Evolutionary conservation across 1,284 basidiomycete species (phyloP), one percentile per base, ranked within the genome.

Genomic region (Apiotrichum mycotoxinovorans): DNA sequence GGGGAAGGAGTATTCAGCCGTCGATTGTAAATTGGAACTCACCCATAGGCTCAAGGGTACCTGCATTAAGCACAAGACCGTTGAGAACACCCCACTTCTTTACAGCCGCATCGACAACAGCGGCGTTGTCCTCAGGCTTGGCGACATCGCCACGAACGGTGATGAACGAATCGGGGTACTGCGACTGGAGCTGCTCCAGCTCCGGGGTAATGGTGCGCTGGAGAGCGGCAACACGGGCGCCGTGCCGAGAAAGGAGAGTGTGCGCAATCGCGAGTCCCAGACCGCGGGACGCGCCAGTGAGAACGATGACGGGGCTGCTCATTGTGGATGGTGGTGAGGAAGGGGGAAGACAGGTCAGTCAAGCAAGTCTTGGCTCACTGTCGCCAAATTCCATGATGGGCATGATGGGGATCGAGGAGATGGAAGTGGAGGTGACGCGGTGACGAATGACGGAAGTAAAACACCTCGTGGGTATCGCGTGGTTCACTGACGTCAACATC

Each of bases 21-120:
- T 37, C 27, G 5, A 1, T 37, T 7, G 22, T 25, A 15, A 14
- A 34, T 14, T 20, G 5, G 4, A 15, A 56, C 51, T 42, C 37
- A 75, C 74, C 68, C 41, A 77, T 64, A 0, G 78, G 78, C 46
- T 72, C 73, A 18, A 82, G 66, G 0, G 76, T 71, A 5, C 81
- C 82, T 3, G 81, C 81, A 58, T 82, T 81, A 43, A 82, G 65
- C 4, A 83, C 68, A 44, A 83, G 52, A 10, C 71, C 73, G 64
- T 83, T 80, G 11, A 83, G 57, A 1, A 68, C 54, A 0, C 79
- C 79, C 62, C 77, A 83, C 40, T 68, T 74, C 4, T 72, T 58
- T 8, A 79, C 62, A 0, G 81, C 80, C 23, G 64, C 54, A 30
- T 73, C 56, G 1, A 79, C 76, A 0, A 70, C 77, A 1, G 59